Evolutionary conservation across 1,139 yeast genomes (phyloP).

Genomic region (Wickerhamiella infanticola): DNA sequence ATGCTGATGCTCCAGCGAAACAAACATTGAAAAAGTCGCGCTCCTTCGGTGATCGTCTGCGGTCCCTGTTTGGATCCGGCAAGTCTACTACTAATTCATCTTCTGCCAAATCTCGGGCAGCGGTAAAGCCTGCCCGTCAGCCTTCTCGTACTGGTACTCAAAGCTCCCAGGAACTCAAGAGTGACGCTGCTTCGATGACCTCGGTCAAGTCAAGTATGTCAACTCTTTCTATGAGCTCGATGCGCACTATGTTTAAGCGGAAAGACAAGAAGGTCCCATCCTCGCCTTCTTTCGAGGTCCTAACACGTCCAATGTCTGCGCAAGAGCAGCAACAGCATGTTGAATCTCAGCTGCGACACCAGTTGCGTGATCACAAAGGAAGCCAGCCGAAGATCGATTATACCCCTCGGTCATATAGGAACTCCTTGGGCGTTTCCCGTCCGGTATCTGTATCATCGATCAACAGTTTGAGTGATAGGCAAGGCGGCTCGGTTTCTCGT

Average conservation of each 20-base stretch:
- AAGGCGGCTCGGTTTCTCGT: neutral
- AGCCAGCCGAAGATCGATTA: neutral
- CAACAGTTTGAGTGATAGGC: neutral
- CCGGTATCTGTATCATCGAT: neutral
- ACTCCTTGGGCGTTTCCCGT: neutral
- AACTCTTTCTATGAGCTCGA: neutral
- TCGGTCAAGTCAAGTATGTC: constrained; percentile 1
- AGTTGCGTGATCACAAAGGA: neutral
- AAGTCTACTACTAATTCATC: neutral
- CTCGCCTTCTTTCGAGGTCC: constrained; percentile 1
- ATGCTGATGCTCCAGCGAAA: neutral
- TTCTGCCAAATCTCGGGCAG: neutral
- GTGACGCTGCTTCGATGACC: neutral
- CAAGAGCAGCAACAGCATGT: neutral
- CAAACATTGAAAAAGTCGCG: neutral
- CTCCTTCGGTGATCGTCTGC: neutral
- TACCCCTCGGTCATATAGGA: neutral
- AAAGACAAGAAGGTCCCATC: neutral
- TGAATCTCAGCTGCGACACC: neutral
- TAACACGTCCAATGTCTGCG: neutral
- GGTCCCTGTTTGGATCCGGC: neutral
- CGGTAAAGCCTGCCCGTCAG: neutral
- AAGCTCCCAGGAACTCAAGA: neutral
- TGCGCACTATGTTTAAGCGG: neutral
- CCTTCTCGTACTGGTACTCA: neutral